These are phyloP conservation scores for Aspergillus sojae DNA, from an alignment of 2,329 filamentous ascomycete genomes.

Conservation along the genomic window DNA sequence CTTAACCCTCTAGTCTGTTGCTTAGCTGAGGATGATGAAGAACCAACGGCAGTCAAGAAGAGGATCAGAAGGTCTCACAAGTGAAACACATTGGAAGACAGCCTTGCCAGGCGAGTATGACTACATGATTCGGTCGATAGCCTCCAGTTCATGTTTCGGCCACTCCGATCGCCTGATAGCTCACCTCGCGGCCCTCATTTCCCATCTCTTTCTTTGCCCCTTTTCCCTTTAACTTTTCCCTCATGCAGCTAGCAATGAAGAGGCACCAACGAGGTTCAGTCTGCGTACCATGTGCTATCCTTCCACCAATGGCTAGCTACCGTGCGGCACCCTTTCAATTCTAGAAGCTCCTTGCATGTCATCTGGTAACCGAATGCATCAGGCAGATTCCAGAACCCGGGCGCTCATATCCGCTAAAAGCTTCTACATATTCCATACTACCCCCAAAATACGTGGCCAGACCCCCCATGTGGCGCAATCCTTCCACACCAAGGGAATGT, in stretches of 20 bases:
- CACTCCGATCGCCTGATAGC: not conserved
- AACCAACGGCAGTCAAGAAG: not conserved
- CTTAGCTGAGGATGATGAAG: not conserved
- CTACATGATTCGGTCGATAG: not conserved
- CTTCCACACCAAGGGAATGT: not conserved
- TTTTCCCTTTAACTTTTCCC: not conserved
- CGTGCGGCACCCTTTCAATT: not conserved
- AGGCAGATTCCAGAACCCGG: not conserved
- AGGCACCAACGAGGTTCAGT: not conserved
- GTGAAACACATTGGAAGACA: not conserved
- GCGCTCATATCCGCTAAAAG: not conserved
- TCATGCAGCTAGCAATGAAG: not conserved
- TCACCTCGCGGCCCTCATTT: not conserved
- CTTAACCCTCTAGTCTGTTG: not conserved
- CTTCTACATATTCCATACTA: not conserved
- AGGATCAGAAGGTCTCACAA: not conserved
- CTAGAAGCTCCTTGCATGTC: not conserved
- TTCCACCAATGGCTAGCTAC: not conserved
- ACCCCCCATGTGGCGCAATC: not conserved
- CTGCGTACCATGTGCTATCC: not conserved
- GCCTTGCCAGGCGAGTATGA: not conserved
- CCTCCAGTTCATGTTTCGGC: not conserved
- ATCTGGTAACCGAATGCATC: not conserved
- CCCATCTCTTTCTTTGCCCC: not conserved
- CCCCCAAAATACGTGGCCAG: not conserved